Evolutionary conservation across 2,329 filamentous ascomycete species (phyloP).

Genomic region (Diaporthe citrichinensis): DNA sequence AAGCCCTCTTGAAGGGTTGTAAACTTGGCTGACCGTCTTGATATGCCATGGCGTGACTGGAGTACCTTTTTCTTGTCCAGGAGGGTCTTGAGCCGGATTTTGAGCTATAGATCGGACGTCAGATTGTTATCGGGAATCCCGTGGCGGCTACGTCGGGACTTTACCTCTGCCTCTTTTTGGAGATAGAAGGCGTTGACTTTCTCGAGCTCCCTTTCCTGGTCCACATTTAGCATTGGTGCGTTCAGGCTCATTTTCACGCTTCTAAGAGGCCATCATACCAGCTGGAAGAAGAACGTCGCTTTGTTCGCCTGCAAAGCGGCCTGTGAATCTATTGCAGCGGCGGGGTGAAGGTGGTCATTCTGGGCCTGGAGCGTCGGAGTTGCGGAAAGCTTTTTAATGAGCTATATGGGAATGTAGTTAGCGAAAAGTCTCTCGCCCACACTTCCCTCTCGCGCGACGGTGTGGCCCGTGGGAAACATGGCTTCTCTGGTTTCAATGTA

Average conservation of each 20-base stretch:
- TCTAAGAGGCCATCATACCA: conserved; percentile 71
- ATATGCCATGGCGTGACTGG: conserved; percentile 84
- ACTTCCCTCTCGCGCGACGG: background rate
- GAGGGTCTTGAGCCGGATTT: conserved; percentile 90
- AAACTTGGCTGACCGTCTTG: conserved; percentile 92
- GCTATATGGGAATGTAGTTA: conserved; percentile 67
- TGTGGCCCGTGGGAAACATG: background rate
- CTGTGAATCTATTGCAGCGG: conserved; percentile 79
- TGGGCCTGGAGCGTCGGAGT: conserved; percentile 88
- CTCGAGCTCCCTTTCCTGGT: conserved; percentile 93
- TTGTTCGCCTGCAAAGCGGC: conserved; percentile 95
- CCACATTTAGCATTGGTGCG: conserved; percentile 55
- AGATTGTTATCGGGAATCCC: background rate
- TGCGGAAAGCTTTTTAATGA: conserved; percentile 97
- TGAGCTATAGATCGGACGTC: conserved; percentile 73
- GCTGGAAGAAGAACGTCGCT: conserved; percentile 97
- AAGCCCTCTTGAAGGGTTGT: conserved; percentile 96
- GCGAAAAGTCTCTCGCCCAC: conserved; percentile 40
- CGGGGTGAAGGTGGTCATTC: conserved; percentile 69
- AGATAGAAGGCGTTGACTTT: conserved; percentile 99
- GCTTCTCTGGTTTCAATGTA: background rate
- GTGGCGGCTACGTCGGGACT: background rate
- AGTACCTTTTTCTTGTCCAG: conserved; percentile 95
- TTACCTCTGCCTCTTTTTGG: conserved; percentile 96
- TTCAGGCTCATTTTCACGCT: conserved; percentile 33